Evolutionary conservation across 2,329 filamentous ascomycete species (phyloP), one percentile per base, ranked within the genome.

Genomic region (Calycina herbarum): DNA sequence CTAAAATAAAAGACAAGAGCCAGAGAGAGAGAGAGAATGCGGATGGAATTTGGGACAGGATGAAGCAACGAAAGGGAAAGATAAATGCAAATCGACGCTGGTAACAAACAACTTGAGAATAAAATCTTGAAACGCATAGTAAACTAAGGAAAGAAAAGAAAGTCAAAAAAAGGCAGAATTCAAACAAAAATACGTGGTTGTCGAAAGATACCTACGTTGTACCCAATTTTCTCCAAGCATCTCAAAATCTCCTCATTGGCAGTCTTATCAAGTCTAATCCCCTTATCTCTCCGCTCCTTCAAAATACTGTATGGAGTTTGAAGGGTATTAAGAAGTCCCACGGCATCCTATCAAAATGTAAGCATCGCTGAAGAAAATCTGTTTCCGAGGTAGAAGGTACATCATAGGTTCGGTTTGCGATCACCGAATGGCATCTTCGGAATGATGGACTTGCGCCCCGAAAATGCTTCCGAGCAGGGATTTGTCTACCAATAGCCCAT

Each of bases 231-330:
- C 64, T 82, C 81, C 74, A 92, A 86, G 84, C 92, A 96, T 67
- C 88, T 85, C 70, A 87, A 83, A 87, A 96, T 96, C 77, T 97
- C 91, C 2, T 86, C 85, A 59, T 95, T 87, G 8, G 91, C 85
- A 64, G 83, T 82, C 66, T 86, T 82, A 77, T 95, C 91, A 73
- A 91, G 87, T 33, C 83, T 85, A 68, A 88, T 81, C 24, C 92
- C 91, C 20, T 89, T 90, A 76, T 91, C 91, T 63, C 88, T 85
- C 61, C 95, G 88, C 61, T 89, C 88, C 76, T 96, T 88, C 20
- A 97, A 85, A 61, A 93, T 85, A 59, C 90, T 86, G 76, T 90
- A 94, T 62, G 96, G 96, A 54, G 91, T 93, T 78, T 99, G 95
- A 61, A 98, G 87, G 57, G 92, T 90, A 78, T 98, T 98, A 75